Evolutionary conservation across 75 land plant genomes (phyloP).

Genomic region (Sequoia sempervirens): DNA sequence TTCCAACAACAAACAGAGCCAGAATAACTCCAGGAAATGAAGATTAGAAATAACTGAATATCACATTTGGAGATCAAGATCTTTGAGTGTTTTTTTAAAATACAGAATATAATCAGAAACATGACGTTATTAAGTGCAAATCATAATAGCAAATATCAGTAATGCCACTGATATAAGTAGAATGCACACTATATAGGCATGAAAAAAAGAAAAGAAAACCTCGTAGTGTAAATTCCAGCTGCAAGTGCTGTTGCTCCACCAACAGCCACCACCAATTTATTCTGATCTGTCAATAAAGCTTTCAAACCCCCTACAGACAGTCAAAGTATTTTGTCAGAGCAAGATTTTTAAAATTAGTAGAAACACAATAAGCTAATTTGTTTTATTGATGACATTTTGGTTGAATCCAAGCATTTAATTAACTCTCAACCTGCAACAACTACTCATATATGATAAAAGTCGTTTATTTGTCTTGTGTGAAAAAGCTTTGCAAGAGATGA

Average conservation of each 20-base stretch:
- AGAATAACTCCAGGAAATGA: background rate
- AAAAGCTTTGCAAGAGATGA: background rate
- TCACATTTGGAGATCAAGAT: background rate
- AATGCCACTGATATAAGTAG: background rate
- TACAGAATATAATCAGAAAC: background rate
- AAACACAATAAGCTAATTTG: background rate
- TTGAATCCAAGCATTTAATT: background rate
- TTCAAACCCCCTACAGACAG: slow-evolving; percentile 63
- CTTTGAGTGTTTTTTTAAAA: background rate
- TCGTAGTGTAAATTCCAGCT: slow-evolving; percentile 88
- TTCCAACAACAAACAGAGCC: background rate
- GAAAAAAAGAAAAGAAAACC: slow-evolving; percentile 26
- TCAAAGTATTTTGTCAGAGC: background rate
- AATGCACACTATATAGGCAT: background rate
- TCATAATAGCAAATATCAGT: background rate
- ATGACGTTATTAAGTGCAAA: background rate
- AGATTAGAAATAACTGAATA: slow-evolving; percentile 1
- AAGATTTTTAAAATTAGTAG: background rate
- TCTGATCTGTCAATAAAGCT: slow-evolving; percentile 82
- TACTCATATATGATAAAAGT: background rate
- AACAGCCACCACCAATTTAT: slow-evolving; percentile 80
- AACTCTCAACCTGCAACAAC: background rate
- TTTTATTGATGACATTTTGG: background rate
- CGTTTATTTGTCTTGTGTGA: background rate
- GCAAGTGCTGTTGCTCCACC: slow-evolving; percentile 90